Conservation (phyloP, 768 basidiomycete species). For the Suillus hirtellus region DNA sequence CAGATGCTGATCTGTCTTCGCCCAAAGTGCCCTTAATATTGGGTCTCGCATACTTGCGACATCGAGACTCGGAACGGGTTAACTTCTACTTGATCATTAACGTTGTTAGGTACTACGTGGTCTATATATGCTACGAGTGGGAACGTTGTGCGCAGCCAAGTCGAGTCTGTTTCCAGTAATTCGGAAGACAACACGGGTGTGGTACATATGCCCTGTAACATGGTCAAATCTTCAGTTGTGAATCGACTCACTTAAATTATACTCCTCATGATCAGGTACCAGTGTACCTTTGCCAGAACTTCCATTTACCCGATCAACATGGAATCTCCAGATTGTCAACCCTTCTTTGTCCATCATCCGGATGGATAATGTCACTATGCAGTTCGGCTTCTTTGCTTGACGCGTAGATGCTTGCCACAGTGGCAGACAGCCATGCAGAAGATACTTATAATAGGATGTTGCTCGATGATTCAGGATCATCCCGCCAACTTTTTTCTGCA, state of each 20-base stretch:
- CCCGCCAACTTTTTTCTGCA: slow-evolving; percentile 20
- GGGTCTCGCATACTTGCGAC: not conserved
- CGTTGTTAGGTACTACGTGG: not conserved
- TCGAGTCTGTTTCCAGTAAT: not conserved
- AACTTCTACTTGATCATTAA: not conserved
- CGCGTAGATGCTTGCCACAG: slow-evolving; percentile 21
- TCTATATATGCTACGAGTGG: not conserved
- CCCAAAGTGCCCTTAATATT: not conserved
- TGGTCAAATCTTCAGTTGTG: not conserved
- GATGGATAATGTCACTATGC: slow-evolving; percentile 18
- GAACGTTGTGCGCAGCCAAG: not conserved
- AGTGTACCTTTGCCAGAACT: too few species aligned
- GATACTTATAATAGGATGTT: slow-evolving; percentile 18
- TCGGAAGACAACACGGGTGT: not conserved
- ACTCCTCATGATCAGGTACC: too few species aligned
- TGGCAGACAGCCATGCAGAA: slow-evolving; percentile 24
- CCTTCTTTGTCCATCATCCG: too few species aligned
- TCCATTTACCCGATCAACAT: too few species aligned
- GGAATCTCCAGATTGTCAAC: too few species aligned
- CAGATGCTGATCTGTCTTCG: too few species aligned
- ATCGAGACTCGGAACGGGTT: not conserved
- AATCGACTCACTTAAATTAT: too few species aligned
- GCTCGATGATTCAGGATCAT: slow-evolving; percentile 25
- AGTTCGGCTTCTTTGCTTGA: slow-evolving; percentile 15
- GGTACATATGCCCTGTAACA: not conserved